Evolutionary conservation across 2,329 filamentous ascomycete genomes (phyloP).

Genomic region (Coniochaeta hoffmannii): DNA sequence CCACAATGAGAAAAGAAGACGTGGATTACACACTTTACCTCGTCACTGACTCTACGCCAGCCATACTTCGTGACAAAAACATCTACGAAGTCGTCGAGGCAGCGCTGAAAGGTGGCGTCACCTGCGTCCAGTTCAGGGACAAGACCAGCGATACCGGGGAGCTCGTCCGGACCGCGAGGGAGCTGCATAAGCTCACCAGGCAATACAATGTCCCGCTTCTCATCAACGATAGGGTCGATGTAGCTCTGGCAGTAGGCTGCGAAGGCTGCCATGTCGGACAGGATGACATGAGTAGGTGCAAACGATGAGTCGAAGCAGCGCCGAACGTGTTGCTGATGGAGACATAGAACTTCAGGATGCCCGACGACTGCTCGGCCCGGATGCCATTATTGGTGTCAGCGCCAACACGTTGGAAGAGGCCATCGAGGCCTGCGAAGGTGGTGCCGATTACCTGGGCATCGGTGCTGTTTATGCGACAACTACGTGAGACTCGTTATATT

Average conservation of each 20-base stretch:
- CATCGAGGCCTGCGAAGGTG: conserved; percentile 58
- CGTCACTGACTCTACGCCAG: conserved; percentile 86
- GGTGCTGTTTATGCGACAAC: conserved; percentile 82
- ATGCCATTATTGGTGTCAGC: conserved; percentile 83
- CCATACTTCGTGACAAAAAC: conserved; percentile 66
- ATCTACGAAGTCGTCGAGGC: conserved; percentile 67
- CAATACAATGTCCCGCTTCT: conserved; percentile 68
- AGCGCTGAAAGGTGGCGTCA: conserved; percentile 72
- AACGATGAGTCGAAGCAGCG: background rate
- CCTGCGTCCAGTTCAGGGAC: conserved; percentile 84
- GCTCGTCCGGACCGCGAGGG: conserved; percentile 62
- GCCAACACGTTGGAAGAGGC: conserved; percentile 72
- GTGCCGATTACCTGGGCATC: conserved; percentile 87
- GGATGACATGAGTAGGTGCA: conserved; percentile 70
- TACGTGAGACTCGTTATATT: conserved; percentile 39
- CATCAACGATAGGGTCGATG: conserved; percentile 89
- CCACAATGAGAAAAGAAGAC: conserved; percentile 1
- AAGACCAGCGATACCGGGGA: conserved; percentile 70
- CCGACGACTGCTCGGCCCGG: conserved; percentile 62
- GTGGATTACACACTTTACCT: conserved; percentile 80
- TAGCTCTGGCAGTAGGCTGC: conserved; percentile 75
- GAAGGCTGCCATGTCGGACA: conserved; percentile 94
- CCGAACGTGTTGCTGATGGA: background rate
- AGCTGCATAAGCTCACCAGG: conserved; percentile 64
- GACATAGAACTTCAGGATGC: conserved; percentile 52